These are phyloP conservation scores for Plasmodium knowlesi DNA, from an alignment of 169 alveolate species.

Conservation along the genomic window DNA sequence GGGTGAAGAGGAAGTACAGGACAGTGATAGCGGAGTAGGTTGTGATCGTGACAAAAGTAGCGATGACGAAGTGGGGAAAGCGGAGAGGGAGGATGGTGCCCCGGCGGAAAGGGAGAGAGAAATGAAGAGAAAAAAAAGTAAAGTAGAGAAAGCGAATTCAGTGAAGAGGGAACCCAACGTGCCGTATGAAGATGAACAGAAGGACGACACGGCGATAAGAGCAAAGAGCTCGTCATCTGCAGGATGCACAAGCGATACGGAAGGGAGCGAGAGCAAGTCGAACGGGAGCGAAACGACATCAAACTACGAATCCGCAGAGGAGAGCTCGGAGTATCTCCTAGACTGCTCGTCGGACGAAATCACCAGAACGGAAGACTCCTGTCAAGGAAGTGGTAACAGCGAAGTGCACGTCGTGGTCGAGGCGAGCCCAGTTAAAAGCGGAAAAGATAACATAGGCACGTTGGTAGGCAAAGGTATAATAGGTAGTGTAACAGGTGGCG, in stretches of 20 bases:
- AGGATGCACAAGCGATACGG: not conserved
- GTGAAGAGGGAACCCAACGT: not conserved
- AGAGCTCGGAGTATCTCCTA: slow-evolving; percentile 8
- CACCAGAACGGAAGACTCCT: slow-evolving; percentile 46
- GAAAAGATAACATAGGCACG: not conserved
- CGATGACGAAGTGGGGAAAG: not conserved
- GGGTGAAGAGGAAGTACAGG: not conserved
- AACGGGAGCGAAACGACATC: not conserved
- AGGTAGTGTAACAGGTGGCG: not conserved
- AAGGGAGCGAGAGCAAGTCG: not conserved
- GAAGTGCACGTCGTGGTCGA: not conserved
- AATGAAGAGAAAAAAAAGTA: not conserved
- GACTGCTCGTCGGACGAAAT: slow-evolving; percentile 47
- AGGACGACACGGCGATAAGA: not conserved
- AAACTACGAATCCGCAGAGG: slow-evolving; percentile 4
- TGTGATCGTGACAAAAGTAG: not conserved
- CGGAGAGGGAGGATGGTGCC: not conserved
- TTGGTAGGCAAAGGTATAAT: not conserved
- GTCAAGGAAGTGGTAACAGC: slow-evolving; percentile 3
- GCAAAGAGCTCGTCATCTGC: not conserved
- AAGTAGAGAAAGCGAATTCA: not conserved
- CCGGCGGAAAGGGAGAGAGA: not conserved
- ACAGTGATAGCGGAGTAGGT: not conserved
- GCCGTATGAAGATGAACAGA: not conserved
- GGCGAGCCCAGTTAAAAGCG: not conserved